Evolutionary conservation across 2,329 filamentous ascomycete species (phyloP).

Genomic region (Phyllosticta ampelicida): DNA sequence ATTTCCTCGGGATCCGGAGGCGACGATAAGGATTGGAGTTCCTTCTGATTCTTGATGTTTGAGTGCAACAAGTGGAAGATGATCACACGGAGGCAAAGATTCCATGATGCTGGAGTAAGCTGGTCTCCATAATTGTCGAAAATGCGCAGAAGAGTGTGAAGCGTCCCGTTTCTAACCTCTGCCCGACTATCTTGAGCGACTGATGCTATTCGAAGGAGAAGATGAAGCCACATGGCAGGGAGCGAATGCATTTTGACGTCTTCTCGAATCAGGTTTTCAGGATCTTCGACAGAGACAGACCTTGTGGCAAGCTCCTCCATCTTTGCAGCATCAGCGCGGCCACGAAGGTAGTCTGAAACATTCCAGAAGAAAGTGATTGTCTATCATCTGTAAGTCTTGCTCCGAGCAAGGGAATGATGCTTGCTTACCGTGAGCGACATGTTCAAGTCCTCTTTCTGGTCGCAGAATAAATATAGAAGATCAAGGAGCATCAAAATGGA

Average conservation of each 20-base stretch:
- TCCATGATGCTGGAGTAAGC: constrained; percentile 69
- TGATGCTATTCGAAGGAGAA: constrained; percentile 59
- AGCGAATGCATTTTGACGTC: constrained; percentile 35
- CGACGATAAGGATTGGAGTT: constrained; percentile 12
- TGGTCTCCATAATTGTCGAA: constrained; percentile 85
- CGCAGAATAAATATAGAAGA: constrained; percentile 76
- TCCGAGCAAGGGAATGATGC: constrained; percentile 17
- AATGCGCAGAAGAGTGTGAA: constrained; percentile 83
- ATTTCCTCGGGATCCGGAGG: constrained; percentile 16
- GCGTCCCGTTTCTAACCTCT: constrained; percentile 74
- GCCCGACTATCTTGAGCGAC: constrained; percentile 61
- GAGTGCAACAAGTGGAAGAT: constrained; percentile 67
- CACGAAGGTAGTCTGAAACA: constrained; percentile 72
- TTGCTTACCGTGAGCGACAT: constrained; percentile 72
- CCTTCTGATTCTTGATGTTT: constrained; percentile 33
- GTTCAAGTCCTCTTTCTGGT: constrained; percentile 88
- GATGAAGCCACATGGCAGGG: constrained; percentile 67
- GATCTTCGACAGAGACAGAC: constrained; percentile 1
- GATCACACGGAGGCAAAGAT: constrained; percentile 68
- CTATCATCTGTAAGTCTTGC: constrained; percentile 27
- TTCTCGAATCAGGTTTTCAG: neutral
- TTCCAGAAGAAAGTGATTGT: constrained; percentile 96
- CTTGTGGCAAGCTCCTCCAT: constrained; percentile 18
- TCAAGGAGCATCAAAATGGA: constrained; percentile 72
- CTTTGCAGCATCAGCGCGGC: constrained; percentile 31